Base-by-base conservation (phyloP, 2,329 filamentous ascomycete genomes). In the Aspergillus awamori region DNA sequence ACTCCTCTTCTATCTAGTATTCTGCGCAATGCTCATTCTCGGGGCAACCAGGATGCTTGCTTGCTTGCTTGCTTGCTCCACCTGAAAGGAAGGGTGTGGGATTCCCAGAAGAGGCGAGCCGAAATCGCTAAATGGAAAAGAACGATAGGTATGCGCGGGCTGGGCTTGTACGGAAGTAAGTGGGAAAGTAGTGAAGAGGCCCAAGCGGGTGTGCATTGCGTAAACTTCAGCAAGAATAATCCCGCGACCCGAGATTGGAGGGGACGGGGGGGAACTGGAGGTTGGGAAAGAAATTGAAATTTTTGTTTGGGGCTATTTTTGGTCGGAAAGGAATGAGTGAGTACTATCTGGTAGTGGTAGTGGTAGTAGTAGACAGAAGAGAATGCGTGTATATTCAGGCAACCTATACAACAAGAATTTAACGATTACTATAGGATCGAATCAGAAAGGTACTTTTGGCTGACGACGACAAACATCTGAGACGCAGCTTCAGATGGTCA, bases 141-240 rank as follows among this genome's bases (percentile, higher is more conserved):
- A 30, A 51, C 26, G 51, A 45, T 30, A 56, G 53, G 53, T 15
- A 56, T 56, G 53, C 53, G 53, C 53, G 53, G 55, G 28, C 43
- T 57, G 22, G 15, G 33, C 33, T 36, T 36, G 33, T 15, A 54
- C 5, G 47, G 47, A 36, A 36, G 33, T 13, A 26, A 48, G 45
- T 48, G 13, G n/a, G 24, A 11, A 20, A 20, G 24, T 28, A 48
- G 45, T n/a, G 33, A 28, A 36, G 58, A 63, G 59, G 62, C 15
- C 62, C 56, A 63, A 63, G 62, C 62, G 59, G 58, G 30, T 17
- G 39, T 17, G 62, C 48, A 61, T 63, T 61, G 58, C 58, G 62
- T 63, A 63, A 58, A 62, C 60, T 36, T 36, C 53, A 26, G n/a
- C 26, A 15, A 51, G 53, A 47, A 45, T 33, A 43, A 45, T 43